Evolutionary conservation across 2,329 filamentous ascomycete species (phyloP), one percentile per base, ranked within the genome.

Genomic region (Trichophaea hybrida): DNA sequence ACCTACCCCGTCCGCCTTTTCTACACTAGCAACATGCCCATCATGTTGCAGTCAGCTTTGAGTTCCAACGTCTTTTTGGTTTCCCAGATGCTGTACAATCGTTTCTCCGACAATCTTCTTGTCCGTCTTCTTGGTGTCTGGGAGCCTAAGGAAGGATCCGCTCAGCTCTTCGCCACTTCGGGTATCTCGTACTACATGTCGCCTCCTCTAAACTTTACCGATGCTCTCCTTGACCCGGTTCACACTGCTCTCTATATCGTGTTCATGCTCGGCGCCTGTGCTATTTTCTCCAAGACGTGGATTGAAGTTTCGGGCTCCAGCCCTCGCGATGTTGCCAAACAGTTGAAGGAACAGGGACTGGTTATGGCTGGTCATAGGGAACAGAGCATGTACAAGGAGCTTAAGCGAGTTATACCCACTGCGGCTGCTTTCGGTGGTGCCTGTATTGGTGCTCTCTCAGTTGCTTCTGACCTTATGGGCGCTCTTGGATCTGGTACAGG

Each of bases 1-100:
- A 69, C 90, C 44, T 98, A 97, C 82, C 93, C 93, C 70, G 83
- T 98, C 74, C 91, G 94, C 72, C 87, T 98, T 62, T 98, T 98
- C 83, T 98, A 98, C 79, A 98, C 93, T 73, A 96, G 90, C 74
- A 98, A 98, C 85, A 98, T 98, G 94, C 93, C 93, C 72, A 98
- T 98, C 77, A 98, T 98, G 93, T 81, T 98, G 74, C 94, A 98
- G 79, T 97, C 91, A 52, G 93, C 93, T 69, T 83, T 98, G 68
- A 95, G 88, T 68, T 96, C 91, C 80, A 98, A 98, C 80, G 83
- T 98, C 76, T 98, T 98, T 84, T 79, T 98, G 66, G 89, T 98
- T 77, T 93, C 86, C 73, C 93, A 98, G 80, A 97, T 97, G 90
- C 83, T 98, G 68, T 97, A 94, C 83, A 94, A 88, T 65, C 90